Evolutionary conservation across 371 early-diverging fungal species (phyloP), one percentile per base, ranked within the genome.

Genomic region (Actinomortierella wolfii): DNA sequence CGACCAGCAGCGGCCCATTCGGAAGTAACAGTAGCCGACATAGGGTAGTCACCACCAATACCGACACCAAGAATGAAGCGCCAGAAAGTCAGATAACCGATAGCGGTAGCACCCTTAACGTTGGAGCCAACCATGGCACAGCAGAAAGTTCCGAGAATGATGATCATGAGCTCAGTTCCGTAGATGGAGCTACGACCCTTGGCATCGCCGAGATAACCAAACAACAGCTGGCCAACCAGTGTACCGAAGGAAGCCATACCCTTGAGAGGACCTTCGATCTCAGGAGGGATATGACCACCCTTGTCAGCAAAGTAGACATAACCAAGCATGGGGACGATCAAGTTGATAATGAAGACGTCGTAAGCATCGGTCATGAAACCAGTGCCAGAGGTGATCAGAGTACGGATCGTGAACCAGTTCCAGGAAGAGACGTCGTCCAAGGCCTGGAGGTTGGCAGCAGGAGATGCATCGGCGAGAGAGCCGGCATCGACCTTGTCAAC

Each of bases 201-300:
- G 61, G 89, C 86, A 67, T 94, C 95, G 63, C 91, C 92, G 58
- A 93, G 79, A 74, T 86, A 88, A 59, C 95, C 95, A 78, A 94
- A 94, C 25, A 81, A 45, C 24, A 94, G 83, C 75, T 94, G 93
- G 51, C 95, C 94, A 51, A 91, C 64, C 5, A 93, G 78, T 42
- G 91, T 92, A 65, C 95, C 94, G 60, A 89, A 87, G 57, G 85
- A 85, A n/a, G 92, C 82, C 76, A 93, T 86, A 52, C 90, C 94
- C 81, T 93, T 93, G 64, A 93, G 65, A 62, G 86, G 81, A 78
- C 86, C 84, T 81, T 92, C 90, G 51, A 81, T 81, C 40, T 81
- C 73, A 50, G 86, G 65, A 20, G 89, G 89, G 39, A 88, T 82
- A 45, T 66, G 67, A 26, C 63, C 63, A 20, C 24, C 24, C 23